Base-by-base conservation (phyloP, 2,329 filamentous ascomycete genomes). In the Phialophora verrucosa region DNA sequence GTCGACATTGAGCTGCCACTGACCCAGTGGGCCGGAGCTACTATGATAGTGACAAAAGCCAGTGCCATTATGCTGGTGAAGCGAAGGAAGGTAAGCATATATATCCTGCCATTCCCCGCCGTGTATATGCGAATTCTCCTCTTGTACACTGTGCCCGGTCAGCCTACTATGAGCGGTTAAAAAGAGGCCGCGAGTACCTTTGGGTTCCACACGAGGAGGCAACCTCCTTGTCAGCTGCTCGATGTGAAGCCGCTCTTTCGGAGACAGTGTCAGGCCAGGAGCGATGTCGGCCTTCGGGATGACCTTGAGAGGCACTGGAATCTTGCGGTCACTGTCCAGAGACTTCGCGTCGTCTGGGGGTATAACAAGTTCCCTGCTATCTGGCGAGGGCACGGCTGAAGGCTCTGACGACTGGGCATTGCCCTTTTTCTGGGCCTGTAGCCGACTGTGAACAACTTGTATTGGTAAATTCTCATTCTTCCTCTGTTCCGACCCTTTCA, bases 101-200 rank as follows among this genome's bases (percentile, higher is more conserved):
- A 86, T 32, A 86, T 89, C 65, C 86, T 84, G 8, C 84, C 83
- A 0, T 87, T 89, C 60, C 91, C 91, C 61, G 88, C 88, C 78
- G 93, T 90, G 77, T 91, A 96, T 68, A 96, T 85, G 71, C 92
- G 83, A 31, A 93, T 75, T 14, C 80, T 81, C 69, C 87, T 83
- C 51, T 69, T 71, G 57, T 70, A 72, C 29, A 70, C 68, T 71
- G 60, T 14, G 25, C 11, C 38, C 49, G n/a, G 59, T 63, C 49
- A 64, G 59, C 58, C 25, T 11, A 23, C 17, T 11, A 65, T 31
- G 25, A 20, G 31, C 58, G 12, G 20, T 58, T 1, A 10, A 31
- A n/a, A 23, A 29, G 11, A 29, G 27, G 35, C 11, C n/a, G 35
- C 38, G 29, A 25, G 1, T 65, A 69, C 61, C 56, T 64, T 69